Base-by-base conservation (phyloP, 1,284 basidiomycete genomes). In the Meripilus lineatus region DNA sequence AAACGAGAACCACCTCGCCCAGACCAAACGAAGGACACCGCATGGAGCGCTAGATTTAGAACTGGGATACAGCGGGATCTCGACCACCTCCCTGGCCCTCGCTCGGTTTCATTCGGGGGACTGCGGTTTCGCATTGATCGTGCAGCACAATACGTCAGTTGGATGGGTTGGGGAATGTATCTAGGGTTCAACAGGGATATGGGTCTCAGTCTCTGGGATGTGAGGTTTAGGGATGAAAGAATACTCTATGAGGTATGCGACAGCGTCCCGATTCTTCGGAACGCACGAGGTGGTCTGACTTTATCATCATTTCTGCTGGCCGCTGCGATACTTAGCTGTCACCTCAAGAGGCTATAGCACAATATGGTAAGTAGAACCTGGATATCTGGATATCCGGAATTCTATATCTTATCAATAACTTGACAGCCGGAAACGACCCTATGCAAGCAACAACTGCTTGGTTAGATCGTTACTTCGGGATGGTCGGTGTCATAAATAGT, bases 381-480 rank as follows among this genome's bases (percentile, higher is more conserved):
- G 7, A 10, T 20, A 21, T 38, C 11, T 24, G 10, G 10, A 8
- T 38, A 24, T 23, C 14, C 15, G 5, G 3, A 22, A 26, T 11
- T 45, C 14, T 40, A 6, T 26, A 18, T 14, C 20, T 23, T 24
- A n/a, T 15, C 44, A 7, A 33, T 4, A 32, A 8, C 23, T 18
- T 23, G 39, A 4, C 38, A 78, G 77, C 75, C 23, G 82, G 83
- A 0, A 74, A 73, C 47, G 81, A 86, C 54, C 82, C 83, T 5
- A 68, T 77, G 53, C 81, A 84, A 61, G 63, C 72, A 1, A 71
- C 74, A 1, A 79, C 81, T 2, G 78, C 79, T 3, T 86, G 77
- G 72, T 71, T 83, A 7, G 83, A 84, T 52, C 66, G 79, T 5
- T 75, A 72, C 54, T 84, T 82, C 49, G 82, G 82, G 25, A 81